Evolutionary conservation across 129 eudicot genomes (phyloP).

Genomic region (Lactuca sativa): DNA sequence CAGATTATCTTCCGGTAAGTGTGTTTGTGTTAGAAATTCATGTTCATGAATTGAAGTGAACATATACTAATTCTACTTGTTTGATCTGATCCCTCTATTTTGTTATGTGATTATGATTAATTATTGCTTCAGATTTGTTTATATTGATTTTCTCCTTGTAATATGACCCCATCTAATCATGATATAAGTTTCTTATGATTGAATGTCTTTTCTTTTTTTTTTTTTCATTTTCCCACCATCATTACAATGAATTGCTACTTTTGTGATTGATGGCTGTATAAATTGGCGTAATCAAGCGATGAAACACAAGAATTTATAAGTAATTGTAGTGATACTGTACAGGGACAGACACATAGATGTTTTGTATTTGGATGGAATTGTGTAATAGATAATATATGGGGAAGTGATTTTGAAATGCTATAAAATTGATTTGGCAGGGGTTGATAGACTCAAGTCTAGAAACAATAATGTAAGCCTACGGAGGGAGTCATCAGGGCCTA

Average conservation of each 20-base stretch:
- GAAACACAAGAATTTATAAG: too few relatives aligned
- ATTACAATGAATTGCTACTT: too few relatives aligned
- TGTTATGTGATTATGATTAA: not conserved
- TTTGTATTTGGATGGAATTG: slow-evolving; percentile 16
- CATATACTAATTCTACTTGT: not conserved
- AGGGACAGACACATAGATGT: not conserved
- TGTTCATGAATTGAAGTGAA: not conserved
- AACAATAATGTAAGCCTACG: slow-evolving; percentile 51
- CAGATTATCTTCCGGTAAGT: slow-evolving; percentile 78
- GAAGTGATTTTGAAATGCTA: too few relatives aligned
- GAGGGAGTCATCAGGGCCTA: slow-evolving; percentile 29
- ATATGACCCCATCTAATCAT: too few relatives aligned
- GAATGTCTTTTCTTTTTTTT: too few relatives aligned
- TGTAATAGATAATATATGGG: too few relatives aligned
- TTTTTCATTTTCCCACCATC: too few relatives aligned
- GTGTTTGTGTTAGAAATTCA: not conserved
- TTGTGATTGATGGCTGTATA: too few relatives aligned
- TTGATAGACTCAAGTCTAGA: slow-evolving; percentile 62
- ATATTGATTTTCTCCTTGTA: not conserved
- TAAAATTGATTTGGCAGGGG: slow-evolving; percentile 51
- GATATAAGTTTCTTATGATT: too few relatives aligned
- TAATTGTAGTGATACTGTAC: too few relatives aligned
- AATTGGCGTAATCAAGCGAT: too few relatives aligned
- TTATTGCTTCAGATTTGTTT: not conserved
- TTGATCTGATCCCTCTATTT: not conserved